These are phyloP conservation scores for Metarhizium robertsii DNA, from an alignment of 2,329 filamentous ascomycete species.

Conservation along the genomic window DNA sequence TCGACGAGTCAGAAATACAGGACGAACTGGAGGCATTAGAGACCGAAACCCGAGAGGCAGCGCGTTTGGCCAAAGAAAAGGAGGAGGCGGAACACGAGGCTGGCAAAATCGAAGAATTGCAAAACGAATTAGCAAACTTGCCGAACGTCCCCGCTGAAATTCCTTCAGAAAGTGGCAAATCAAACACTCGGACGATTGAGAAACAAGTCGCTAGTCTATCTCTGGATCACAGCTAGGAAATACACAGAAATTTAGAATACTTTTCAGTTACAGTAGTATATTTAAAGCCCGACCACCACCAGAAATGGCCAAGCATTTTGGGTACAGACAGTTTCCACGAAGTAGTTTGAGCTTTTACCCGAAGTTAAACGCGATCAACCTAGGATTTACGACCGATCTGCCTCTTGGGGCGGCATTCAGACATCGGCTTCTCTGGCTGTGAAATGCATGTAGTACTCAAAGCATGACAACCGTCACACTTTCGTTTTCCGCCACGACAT, in stretches of 20 bases:
- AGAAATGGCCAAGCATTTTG: background rate
- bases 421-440: background rate
- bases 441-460: background rate
- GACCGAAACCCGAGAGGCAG: conserved; percentile 41
- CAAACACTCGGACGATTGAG: background rate
- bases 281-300: background rate
- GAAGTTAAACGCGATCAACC: background rate
- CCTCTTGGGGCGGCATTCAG: background rate
- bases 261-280: background rate
- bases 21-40: conserved; percentile 77
- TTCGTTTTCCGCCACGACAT: background rate
- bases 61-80: conserved; percentile 44
- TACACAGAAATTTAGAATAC: background rate
- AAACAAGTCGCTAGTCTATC: background rate
- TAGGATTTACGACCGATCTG: background rate
- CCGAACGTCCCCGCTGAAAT: background rate
- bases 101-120: background rate
- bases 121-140: background rate
- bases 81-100: conserved; percentile 19
- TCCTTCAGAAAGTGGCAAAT: background rate
- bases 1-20: conserved; percentile 80
- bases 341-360: background rate
- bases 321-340: background rate
- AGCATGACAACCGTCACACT: background rate
- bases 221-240: background rate